Percentiles rank a stretch among this genome's conserved stretches.
phyloP scores from a whole-genome alignment of 2,329 filamentous ascomycete genomes.

The Phyllosticta citrichinensis region DNA sequence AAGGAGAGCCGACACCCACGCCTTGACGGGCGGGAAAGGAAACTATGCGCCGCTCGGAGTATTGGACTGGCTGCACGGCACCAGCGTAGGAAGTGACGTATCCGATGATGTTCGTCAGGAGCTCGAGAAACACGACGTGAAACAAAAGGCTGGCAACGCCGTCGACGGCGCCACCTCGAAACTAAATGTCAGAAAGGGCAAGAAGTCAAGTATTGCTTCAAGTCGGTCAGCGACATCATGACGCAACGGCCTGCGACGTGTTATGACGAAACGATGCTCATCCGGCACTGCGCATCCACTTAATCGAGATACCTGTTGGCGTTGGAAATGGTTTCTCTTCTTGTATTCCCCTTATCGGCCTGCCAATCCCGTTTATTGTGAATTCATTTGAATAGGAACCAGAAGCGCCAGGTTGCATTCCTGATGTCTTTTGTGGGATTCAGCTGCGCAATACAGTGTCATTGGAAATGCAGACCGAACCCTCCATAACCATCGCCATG shows the following conservation, averaged over 20 bases:
- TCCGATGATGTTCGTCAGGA: slow-evolving; percentile 46
- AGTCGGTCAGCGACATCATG: slow-evolving; percentile 11
- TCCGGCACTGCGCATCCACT: background rate
- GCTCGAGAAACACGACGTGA: slow-evolving; percentile 45
- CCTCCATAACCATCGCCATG: slow-evolving; percentile 27
- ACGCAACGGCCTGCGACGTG: background rate
- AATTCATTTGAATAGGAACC: slow-evolving; percentile 9
- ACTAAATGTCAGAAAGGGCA: slow-evolving; percentile 18
- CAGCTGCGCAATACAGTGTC: slow-evolving; percentile 31
- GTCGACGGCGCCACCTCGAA: slow-evolving; percentile 17
- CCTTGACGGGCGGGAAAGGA: slow-evolving; percentile 44
- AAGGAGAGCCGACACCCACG: slow-evolving; percentile 48
- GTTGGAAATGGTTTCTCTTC: slow-evolving; percentile 1
- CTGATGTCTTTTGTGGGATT: slow-evolving; percentile 24
- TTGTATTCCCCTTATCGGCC: slow-evolving; percentile 8
- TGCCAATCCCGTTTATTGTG: slow-evolving; percentile 9
- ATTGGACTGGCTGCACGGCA: slow-evolving; percentile 31
- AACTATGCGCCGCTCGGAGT: slow-evolving; percentile 56
- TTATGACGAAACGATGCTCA: background rate
- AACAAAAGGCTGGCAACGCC: slow-evolving; percentile 29
- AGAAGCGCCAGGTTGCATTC: slow-evolving; percentile 11
- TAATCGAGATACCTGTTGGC: background rate
- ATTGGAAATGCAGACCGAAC: slow-evolving; percentile 30
- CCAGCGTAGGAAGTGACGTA: slow-evolving; percentile 45
- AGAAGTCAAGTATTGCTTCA: slow-evolving; percentile 16